phyloP scores from a whole-genome alignment of 306 rosid genomes.

The Glycine soja region DNA sequence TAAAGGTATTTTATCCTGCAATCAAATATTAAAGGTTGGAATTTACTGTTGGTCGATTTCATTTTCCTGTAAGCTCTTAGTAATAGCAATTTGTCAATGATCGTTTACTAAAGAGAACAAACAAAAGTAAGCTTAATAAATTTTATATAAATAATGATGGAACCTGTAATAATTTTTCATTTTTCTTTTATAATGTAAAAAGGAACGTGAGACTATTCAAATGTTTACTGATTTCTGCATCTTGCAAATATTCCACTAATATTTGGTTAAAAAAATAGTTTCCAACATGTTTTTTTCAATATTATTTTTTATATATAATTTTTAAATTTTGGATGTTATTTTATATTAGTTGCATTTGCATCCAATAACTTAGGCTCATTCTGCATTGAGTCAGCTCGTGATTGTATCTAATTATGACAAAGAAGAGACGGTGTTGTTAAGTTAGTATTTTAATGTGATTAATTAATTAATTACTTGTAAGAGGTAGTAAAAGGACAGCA shows the following conservation, averaged over 20 bases:
- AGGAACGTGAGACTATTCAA: background rate
- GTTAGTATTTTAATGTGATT: background rate
- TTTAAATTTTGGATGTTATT: background rate
- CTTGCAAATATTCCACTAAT: background rate
- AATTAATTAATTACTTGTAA: too few species aligned
- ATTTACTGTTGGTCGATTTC: background rate
- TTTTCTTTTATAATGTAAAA: background rate
- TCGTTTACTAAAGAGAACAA: background rate
- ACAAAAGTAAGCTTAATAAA: background rate
- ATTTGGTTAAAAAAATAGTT: background rate
- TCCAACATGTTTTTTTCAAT: background rate
- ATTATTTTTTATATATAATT: background rate
- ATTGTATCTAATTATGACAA: background rate
- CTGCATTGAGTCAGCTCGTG: background rate
- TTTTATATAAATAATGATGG: background rate
- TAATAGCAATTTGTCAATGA: slow-evolving; percentile 18
- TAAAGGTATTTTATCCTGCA: background rate
- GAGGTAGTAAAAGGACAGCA: background rate
- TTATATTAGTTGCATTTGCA: background rate
- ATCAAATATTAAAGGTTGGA: background rate
- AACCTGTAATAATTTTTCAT: background rate
- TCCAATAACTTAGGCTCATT: background rate
- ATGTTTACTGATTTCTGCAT: background rate
- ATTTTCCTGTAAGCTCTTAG: background rate
- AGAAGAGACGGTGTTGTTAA: background rate